Conservation (phyloP, 192 early-diverging fungal species). For the Backusella tuberculispora region DNA sequence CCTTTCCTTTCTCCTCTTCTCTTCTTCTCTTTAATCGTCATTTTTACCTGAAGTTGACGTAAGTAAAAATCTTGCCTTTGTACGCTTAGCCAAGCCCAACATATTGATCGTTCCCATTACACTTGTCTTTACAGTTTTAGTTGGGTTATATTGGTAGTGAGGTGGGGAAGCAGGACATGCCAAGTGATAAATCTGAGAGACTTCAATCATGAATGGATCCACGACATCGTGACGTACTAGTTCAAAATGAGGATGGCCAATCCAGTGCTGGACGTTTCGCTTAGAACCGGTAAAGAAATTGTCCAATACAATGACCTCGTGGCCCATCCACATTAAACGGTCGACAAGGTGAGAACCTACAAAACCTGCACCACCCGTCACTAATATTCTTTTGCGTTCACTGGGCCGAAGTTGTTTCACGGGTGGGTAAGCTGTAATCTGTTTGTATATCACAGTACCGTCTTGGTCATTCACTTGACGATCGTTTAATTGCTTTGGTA, state of each 20-base stretch:
- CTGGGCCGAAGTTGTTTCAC: slow-evolving; percentile 56
- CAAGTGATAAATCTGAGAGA: slow-evolving; percentile 86
- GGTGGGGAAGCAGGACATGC: slow-evolving; percentile 88
- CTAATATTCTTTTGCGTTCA: slow-evolving; percentile 73
- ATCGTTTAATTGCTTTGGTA: slow-evolving; percentile 37
- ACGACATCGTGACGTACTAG: slow-evolving; percentile 83
- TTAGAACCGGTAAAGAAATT: slow-evolving; percentile 84
- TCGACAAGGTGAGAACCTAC: slow-evolving; percentile 85
- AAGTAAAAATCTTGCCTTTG: slow-evolving; percentile 77
- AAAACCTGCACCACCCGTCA: slow-evolving; percentile 89
- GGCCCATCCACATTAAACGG: slow-evolving; percentile 80
- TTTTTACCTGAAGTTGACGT: slow-evolving; percentile 76
- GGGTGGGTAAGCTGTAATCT: slow-evolving; percentile 53
- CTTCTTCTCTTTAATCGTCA: not conserved
- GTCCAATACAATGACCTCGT: slow-evolving; percentile 79
- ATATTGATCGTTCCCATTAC: slow-evolving; percentile 89
- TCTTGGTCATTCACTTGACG: slow-evolving; percentile 29
- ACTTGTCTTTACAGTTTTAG: slow-evolving; percentile 84
- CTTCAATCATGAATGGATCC: slow-evolving; percentile 82
- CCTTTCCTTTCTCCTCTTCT: too few species aligned
- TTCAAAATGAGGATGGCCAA: slow-evolving; percentile 83
- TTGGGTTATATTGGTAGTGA: slow-evolving; percentile 87
- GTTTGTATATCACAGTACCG: slow-evolving; percentile 49
- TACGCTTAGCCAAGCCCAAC: slow-evolving; percentile 81
- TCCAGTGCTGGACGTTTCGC: slow-evolving; percentile 81